Evolutionary conservation across 1,139 yeast genomes (phyloP).

Genomic region (Meyerozyma athensensis): DNA sequence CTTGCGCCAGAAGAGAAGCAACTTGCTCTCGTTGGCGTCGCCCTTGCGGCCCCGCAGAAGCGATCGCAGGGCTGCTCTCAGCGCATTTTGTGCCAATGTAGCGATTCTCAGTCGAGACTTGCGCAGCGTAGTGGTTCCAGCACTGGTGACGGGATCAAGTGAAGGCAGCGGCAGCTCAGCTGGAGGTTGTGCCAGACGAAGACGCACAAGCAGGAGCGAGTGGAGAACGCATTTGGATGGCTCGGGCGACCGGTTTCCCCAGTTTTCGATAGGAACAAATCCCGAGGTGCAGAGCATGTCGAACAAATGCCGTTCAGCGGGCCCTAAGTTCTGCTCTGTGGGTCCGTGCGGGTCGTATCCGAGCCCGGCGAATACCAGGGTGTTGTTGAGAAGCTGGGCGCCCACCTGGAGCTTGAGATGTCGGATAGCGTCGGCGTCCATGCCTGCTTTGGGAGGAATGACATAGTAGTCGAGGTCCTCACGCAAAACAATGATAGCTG

Average conservation of each 20-base stretch:
- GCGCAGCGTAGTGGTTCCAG: slow-evolving; percentile 22
- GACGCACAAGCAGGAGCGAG: slow-evolving; percentile 75
- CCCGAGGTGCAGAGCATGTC: slow-evolving; percentile 96
- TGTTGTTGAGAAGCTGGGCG: slow-evolving; percentile 44
- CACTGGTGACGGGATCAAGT: slow-evolving; percentile 30
- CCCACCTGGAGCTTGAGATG: slow-evolving; percentile 67
- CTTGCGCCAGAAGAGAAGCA: slow-evolving; percentile 90
- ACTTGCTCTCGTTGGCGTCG: slow-evolving; percentile 54
- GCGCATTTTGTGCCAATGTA: slow-evolving; percentile 36
- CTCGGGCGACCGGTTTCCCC: slow-evolving; percentile 89
- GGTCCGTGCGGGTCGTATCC: slow-evolving; percentile 33
- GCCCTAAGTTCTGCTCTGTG: slow-evolving; percentile 54
- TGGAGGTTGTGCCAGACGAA: slow-evolving; percentile 37
- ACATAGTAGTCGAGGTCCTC: slow-evolving; percentile 95
- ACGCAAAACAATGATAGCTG: slow-evolving; percentile 86
- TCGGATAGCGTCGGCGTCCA: slow-evolving; percentile 50
- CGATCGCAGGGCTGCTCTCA: slow-evolving; percentile 52
- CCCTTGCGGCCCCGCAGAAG: slow-evolving; percentile 39
- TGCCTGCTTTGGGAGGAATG: slow-evolving; percentile 64
- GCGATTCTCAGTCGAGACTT: slow-evolving; percentile 40
- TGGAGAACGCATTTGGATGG: slow-evolving; percentile 82
- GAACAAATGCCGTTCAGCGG: slow-evolving; percentile 91
- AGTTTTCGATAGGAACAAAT: slow-evolving; percentile 56
- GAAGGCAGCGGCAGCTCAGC: slow-evolving; percentile 54
- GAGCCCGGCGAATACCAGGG: slow-evolving; percentile 71